Conservation (phyloP, 176 grass and related monocot species). For the Bothriochloa decipiens region DNA sequence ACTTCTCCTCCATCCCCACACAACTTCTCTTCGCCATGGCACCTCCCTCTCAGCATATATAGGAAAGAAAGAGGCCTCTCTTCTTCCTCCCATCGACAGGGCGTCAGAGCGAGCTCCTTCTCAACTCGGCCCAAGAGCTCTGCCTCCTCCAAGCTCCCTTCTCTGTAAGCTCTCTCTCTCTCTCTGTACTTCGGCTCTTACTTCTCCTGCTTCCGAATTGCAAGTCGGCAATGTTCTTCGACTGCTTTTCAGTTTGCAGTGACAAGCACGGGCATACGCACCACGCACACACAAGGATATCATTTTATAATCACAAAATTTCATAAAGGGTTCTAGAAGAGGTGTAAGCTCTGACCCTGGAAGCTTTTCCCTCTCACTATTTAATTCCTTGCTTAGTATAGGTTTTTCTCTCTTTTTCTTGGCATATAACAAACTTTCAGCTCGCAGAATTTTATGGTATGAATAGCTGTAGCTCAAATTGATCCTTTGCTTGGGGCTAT, state of each 20-base stretch:
- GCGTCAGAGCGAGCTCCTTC: conserved; percentile 10
- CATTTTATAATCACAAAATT: conserved; percentile 23
- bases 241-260: not conserved
- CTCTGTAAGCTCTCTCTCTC: conserved; percentile 26
- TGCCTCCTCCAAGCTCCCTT: conserved; percentile 10
- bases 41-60: conserved; percentile 29
- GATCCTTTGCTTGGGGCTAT: conserved; percentile 1
- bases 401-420: not conserved
- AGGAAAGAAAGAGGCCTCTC: conserved; percentile 16
- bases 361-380: not conserved
- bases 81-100: conserved; percentile 23
- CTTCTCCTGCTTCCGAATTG: not conserved
- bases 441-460: not conserved
- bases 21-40: not conserved
- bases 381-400: not conserved
- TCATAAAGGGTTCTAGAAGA: not conserved
- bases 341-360: not conserved
- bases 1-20: conserved; percentile 20
- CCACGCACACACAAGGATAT: not conserved
- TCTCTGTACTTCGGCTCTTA: not conserved
- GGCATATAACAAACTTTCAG: not conserved
- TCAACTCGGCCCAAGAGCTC: not conserved
- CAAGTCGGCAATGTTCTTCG: not conserved
- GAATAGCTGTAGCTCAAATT: not conserved
- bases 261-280: not conserved